Evolutionary conservation across 129 eudicot species (phyloP), one percentile per base, ranked within the genome.

Genomic region (Artemisia tridentata): DNA sequence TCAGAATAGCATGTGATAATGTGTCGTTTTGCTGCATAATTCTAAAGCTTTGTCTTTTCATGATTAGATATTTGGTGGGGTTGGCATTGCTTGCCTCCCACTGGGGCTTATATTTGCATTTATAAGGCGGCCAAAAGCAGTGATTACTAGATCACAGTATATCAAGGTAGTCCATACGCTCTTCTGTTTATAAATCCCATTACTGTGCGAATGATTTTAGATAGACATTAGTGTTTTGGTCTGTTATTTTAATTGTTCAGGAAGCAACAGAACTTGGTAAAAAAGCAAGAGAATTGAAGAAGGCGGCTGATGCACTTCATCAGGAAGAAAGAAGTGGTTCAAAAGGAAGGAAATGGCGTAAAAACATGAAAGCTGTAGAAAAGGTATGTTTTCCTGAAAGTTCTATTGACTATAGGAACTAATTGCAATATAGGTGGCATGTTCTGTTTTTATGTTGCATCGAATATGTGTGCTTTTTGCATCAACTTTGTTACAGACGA

Each of bases 181-280:
- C 50, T 66, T 63, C 18, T 51, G 31, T 59, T 59, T 65, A 15
- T 74, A 4, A 34, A 54, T 65, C 64, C 61, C 23, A 60, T 67
- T 63, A 25, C 65, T 52, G 43, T 64, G 29, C 25, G 14, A 53
- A 38, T 71, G 17, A 55, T 54, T 66, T 65, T 14, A 13, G 63
- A 18, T 71, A 73, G 5, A 48, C 19, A 25, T 41, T 19, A 20
- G 17, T 54, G 52, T 29, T 9, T 51, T 62, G 50, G 61, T 57
- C 46, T 58, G 4, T 58, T 11, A 11, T 66, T 15, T 13, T 19
- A 69, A 62, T 69, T 51, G 17, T 80, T 47, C 41, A 90, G 99
- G 97, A 90, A 85, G 99, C 99, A 75, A 93, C 99, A 14, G 97
- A 93, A 80, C 86, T 93, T 67, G 97, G 92, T 72, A 93, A 93